These are phyloP conservation scores for Talaromyces sp. DNA, from an alignment of 2,329 filamentous ascomycete genomes.

Conservation along the genomic window DNA sequence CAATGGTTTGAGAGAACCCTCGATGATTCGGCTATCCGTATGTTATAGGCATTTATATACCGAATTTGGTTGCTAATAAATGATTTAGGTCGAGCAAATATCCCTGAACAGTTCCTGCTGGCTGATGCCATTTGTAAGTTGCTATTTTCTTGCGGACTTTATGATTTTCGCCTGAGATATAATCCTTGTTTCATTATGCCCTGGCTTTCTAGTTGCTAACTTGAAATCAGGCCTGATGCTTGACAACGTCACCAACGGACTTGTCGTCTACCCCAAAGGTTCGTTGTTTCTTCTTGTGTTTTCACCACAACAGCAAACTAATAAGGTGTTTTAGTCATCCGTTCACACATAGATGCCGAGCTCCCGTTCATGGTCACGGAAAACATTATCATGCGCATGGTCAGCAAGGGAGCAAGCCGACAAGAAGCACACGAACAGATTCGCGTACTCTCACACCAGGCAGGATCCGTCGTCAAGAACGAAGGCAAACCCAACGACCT, in stretches of 20 bases:
- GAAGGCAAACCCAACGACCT: constrained; percentile 74
- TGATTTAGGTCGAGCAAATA: background rate
- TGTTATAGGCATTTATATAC: constrained; percentile 44
- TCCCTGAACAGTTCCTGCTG: constrained; percentile 44
- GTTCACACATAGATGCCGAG: constrained; percentile 62
- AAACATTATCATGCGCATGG: constrained; percentile 70
- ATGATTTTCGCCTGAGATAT: too few species aligned
- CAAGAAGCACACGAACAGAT: constrained; percentile 87
- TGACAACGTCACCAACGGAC: constrained; percentile 62
- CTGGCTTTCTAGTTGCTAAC: background rate
- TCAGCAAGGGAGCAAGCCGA: constrained; percentile 62
- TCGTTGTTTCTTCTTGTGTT: background rate
- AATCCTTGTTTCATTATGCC: background rate
- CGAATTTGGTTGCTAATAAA: background rate
- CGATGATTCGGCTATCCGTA: constrained; percentile 33
- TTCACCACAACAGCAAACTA: background rate
- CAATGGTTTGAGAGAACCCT: constrained; percentile 70
- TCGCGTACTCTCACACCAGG: constrained; percentile 73
- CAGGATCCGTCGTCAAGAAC: constrained; percentile 63
- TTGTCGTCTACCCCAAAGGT: constrained; percentile 72
- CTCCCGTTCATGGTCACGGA: constrained; percentile 81
- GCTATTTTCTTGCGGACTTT: constrained; percentile 19
- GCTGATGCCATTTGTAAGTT: constrained; percentile 60
- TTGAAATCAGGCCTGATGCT: constrained; percentile 19
- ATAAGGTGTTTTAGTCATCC: constrained; percentile 40